Evolutionary conservation across 805 yeast genomes (phyloP).

Genomic region (Kazachstania kunashirensis): DNA sequence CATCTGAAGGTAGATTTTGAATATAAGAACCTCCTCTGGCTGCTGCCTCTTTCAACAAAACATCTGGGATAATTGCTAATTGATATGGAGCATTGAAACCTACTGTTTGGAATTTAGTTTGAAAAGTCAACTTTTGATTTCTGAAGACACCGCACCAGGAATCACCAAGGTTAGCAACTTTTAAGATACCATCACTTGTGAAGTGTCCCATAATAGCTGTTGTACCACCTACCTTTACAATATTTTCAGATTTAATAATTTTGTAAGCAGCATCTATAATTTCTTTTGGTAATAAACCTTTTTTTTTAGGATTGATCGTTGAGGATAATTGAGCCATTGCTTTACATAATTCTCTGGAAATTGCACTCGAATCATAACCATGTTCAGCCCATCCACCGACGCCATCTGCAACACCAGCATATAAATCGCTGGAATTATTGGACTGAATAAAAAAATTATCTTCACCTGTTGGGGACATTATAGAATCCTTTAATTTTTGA

Average conservation of each 20-base stretch:
- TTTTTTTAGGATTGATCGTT: slow-evolving; percentile 6
- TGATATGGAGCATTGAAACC: slow-evolving; percentile 90
- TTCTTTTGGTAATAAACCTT: slow-evolving; percentile 31
- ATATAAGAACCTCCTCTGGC: slow-evolving; percentile 52
- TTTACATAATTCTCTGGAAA: slow-evolving; percentile 67
- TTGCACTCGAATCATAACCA: slow-evolving; percentile 83
- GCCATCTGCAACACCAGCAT: slow-evolving; percentile 88
- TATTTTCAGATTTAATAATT: slow-evolving; percentile 41
- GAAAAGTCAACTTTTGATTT: slow-evolving; percentile 45
- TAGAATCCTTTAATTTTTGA: slow-evolving; percentile 23
- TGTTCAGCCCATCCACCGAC: slow-evolving; percentile 96
- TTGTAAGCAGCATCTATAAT: slow-evolving; percentile 50
- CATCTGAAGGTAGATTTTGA: slow-evolving; percentile 57
- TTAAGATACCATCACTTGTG: slow-evolving; percentile 41
- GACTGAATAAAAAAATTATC: slow-evolving; percentile 54
- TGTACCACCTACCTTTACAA: slow-evolving; percentile 83
- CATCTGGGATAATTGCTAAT: slow-evolving; percentile 70
- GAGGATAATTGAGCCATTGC: slow-evolving; percentile 34
- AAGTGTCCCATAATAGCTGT: slow-evolving; percentile 81
- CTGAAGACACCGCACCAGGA: slow-evolving; percentile 90
- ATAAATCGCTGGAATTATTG: slow-evolving; percentile 27
- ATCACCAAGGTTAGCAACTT: slow-evolving; percentile 81
- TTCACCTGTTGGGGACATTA: slow-evolving; percentile 64
- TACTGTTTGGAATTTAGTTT: slow-evolving; percentile 72
- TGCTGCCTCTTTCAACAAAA: slow-evolving; percentile 44